Evolutionary conservation across 2,329 filamentous ascomycete species (phyloP).

Genomic region (Chaetomiaceae sp.): DNA sequence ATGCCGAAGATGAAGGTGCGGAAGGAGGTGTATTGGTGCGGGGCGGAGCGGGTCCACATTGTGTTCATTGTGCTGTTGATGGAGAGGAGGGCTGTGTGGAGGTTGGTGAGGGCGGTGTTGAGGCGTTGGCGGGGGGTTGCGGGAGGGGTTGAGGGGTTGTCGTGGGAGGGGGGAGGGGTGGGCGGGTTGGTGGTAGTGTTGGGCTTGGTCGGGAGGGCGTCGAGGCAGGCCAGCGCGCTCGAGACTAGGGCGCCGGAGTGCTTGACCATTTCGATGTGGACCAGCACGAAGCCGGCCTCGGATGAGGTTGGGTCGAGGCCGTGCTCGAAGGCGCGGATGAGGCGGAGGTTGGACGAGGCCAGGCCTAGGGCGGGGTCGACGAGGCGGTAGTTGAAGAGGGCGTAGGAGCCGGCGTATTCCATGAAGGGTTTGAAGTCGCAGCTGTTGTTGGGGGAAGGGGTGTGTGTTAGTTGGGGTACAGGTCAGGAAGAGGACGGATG

Average conservation of each 20-base stretch:
- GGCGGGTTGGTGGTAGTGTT: not conserved
- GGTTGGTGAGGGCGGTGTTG: conserved; percentile 58
- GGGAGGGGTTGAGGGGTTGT: not conserved
- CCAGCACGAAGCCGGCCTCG: conserved; percentile 92
- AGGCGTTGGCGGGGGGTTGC: conserved; percentile 47
- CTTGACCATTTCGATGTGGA: conserved; percentile 92
- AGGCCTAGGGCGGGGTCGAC: conserved; percentile 52
- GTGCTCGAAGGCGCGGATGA: conserved; percentile 86
- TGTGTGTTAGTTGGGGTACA: not conserved
- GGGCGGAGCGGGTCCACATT: conserved; percentile 90
- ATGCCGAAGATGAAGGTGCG: conserved; percentile 97
- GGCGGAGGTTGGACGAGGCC: conserved; percentile 64
- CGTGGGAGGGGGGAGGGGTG: conserved; percentile 29
- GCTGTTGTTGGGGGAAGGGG: not conserved
- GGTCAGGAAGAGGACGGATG: not conserved
- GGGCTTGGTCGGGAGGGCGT: conserved; percentile 33
- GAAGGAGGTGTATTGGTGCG: conserved; percentile 80
- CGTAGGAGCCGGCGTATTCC: conserved; percentile 62
- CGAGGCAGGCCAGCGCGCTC: conserved; percentile 64
- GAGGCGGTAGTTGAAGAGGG: conserved; percentile 63
- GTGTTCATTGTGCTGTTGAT: conserved; percentile 79
- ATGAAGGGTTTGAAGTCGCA: conserved; percentile 16
- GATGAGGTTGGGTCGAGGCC: conserved; percentile 82
- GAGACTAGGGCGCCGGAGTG: conserved; percentile 74
- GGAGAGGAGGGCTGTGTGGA: conserved; percentile 59